Conservation (phyloP, 192 early-diverging fungal genomes). For the Coemansia sp. region DNA sequence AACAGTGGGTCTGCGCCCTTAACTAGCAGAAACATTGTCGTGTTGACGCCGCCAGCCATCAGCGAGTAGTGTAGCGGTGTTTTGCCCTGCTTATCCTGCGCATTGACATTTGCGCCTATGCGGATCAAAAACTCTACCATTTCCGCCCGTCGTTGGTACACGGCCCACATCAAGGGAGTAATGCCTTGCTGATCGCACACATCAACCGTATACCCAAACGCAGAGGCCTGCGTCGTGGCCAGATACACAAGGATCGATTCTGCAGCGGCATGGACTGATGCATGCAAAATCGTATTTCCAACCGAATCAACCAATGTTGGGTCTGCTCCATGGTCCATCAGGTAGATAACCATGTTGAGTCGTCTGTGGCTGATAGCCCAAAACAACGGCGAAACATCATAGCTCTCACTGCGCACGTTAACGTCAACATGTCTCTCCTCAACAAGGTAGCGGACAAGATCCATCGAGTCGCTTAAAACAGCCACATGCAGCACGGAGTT, state of each 20-base stretch:
- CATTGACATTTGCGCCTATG: conserved; percentile 68
- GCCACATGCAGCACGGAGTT: conserved; percentile 86
- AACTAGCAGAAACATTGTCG: conserved; percentile 69
- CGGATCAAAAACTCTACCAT: conserved; percentile 70
- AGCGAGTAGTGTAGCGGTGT: conserved; percentile 93
- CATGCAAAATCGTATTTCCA: conserved; percentile 89
- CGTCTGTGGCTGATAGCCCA: conserved; percentile 86
- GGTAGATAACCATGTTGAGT: conserved; percentile 67
- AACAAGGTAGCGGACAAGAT: conserved; percentile 72
- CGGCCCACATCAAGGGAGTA: conserved; percentile 94
- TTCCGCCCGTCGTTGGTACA: conserved; percentile 79
- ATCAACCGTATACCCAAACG: conserved; percentile 61
- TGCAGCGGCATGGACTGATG: conserved; percentile 83
- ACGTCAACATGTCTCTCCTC: conserved; percentile 70
- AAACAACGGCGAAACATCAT: conserved; percentile 85
- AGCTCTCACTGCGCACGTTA: conserved; percentile 72
- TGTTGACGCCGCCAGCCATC: conserved; percentile 58
- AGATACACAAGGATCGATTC: conserved; percentile 75
- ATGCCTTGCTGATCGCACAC: conserved; percentile 70
- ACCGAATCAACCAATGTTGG: conserved; percentile 71
- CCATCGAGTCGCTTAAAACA: conserved; percentile 71
- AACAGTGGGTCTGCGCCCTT: conserved; percentile 67
- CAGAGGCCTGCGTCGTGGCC: conserved; percentile 65
- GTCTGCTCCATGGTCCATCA: conserved; percentile 79
- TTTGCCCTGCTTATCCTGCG: conserved; percentile 70